phyloP scores from a whole-genome alignment of 129 eudicot species.

The Helichrysum umbraculigerum region DNA sequence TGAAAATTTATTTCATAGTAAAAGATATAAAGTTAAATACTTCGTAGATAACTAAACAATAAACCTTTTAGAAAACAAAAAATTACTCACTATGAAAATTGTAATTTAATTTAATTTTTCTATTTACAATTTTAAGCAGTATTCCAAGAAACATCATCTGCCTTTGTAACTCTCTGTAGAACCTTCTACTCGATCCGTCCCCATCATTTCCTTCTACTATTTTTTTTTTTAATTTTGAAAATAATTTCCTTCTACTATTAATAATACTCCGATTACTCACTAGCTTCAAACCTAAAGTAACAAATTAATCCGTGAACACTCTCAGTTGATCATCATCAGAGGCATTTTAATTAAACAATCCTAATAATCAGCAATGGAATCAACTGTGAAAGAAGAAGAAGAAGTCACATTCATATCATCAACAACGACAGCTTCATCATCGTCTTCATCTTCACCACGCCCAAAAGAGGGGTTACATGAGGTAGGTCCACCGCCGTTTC shows the following conservation, averaged over 20 bases:
- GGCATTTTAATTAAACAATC: background rate
- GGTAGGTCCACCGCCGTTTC: slow-evolving; percentile 83
- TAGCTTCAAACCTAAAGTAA: background rate
- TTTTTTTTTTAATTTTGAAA: too few relatives aligned
- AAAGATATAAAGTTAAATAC: too few relatives aligned
- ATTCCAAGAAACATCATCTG: too few relatives aligned
- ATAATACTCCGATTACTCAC: slow-evolving; percentile 3
- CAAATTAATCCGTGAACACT: too few relatives aligned
- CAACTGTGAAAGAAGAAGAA: slow-evolving; percentile 48
- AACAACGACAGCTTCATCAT: slow-evolving; percentile 32
- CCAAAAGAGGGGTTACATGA: slow-evolving; percentile 83
- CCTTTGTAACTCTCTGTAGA: slow-evolving; percentile 18
- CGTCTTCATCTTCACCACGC: slow-evolving; percentile 47
- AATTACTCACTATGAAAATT: too few relatives aligned
- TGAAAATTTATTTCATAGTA: too few relatives aligned
- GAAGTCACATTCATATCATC: slow-evolving; percentile 37
- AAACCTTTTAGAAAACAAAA: too few relatives aligned
- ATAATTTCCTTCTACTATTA: background rate
- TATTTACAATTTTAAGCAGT: too few relatives aligned
- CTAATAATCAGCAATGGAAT: slow-evolving; percentile 21
- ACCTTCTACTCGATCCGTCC: slow-evolving; percentile 21
- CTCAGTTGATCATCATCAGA: too few relatives aligned
- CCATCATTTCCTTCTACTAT: too few relatives aligned
- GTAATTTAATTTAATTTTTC: too few relatives aligned
- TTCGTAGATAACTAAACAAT: too few relatives aligned